Evolutionary conservation across 208 protist genomes (phyloP), one percentile per base, ranked within the genome.

Genomic region (Acanthamoeba healyi): DNA sequence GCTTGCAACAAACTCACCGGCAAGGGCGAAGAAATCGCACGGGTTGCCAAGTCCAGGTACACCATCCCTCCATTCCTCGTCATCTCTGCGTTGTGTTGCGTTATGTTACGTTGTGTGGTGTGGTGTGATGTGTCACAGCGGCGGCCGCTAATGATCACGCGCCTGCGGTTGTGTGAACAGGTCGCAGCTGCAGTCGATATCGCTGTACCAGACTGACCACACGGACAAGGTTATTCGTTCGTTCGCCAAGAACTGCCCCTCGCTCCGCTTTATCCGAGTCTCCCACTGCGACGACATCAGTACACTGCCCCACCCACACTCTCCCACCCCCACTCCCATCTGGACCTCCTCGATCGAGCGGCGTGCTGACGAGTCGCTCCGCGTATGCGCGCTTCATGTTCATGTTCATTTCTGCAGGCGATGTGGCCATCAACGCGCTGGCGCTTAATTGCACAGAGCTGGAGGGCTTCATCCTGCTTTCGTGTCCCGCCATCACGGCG

Each of bases 251-350:
- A 10, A 86, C 77, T 86, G 77, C 19, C 77, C 44, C 14, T 86
- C 77, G 77, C 77, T 86, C 29, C 77, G 77, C 42, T 86, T 86
- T 29, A 38, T 86, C 17, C 40, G 77, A 12, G 77, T 86, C 29
- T 86, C 77, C 12, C 77, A 86, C n/a, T 86, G 77, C 44, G 77
- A 86, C n/a, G 77, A 86, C 77, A 86, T 86, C 77, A 86, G 77
- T 86, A 58, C 77, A 44, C 24, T 7, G 0, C 17, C 5, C 72
- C 1, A 9, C 36, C 40, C 22, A 40, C 54, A 61, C 54, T 9
- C n/a, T n/a, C n/a, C n/a, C n/a, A n/a, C n/a, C n/a, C n/a, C n/a
- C n/a, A n/a, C n/a, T n/a, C n/a, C n/a, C n/a, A n/a, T n/a, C n/a
- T n/a, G n/a, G n/a, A n/a, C n/a, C n/a, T n/a, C n/a, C n/a, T n/a